phyloP scores from a whole-genome alignment of 169 alveolate genomes.

The Cryptosporidium andersoni region DNA sequence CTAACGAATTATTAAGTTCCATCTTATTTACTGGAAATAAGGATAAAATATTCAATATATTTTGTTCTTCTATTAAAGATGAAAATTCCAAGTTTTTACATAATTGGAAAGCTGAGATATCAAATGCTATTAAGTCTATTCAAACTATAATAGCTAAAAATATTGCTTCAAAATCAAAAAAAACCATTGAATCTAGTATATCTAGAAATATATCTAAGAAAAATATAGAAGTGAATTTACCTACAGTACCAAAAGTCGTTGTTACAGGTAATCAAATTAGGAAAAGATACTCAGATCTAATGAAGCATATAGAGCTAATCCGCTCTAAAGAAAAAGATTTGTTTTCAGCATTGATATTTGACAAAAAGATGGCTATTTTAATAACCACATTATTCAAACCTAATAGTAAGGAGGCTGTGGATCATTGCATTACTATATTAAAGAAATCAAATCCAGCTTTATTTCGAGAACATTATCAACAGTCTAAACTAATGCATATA shows the following conservation, averaged over 20 bases:
- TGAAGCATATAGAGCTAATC: conserved; percentile 13
- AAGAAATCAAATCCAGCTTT: conserved; percentile 31
- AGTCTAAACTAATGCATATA: conserved; percentile 21
- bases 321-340: conserved; percentile 9
- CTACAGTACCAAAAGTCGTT: conserved; percentile 18
- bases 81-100: not conserved
- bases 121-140: not conserved
- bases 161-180: too few relatives aligned
- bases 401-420: conserved; percentile 28
- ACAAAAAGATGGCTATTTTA: conserved; percentile 27
- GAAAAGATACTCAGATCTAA: conserved; percentile 15
- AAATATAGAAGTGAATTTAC: not conserved
- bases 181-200: too few relatives aligned
- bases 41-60: conserved; percentile 8
- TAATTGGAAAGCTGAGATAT: conserved; percentile 33
- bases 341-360: conserved; percentile 18
- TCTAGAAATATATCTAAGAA: not conserved
- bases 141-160: not conserved
- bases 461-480: conserved; percentile 49
- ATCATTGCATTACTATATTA: conserved; percentile 39
- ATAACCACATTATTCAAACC: conserved; percentile 37
- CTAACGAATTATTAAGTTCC: not conserved
- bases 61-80: not conserved
- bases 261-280: conserved; percentile 53
- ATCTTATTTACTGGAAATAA: not conserved